phyloP scores from a whole-genome alignment of 23 red algal species.

The Gracilaria vermiculophylla region DNA sequence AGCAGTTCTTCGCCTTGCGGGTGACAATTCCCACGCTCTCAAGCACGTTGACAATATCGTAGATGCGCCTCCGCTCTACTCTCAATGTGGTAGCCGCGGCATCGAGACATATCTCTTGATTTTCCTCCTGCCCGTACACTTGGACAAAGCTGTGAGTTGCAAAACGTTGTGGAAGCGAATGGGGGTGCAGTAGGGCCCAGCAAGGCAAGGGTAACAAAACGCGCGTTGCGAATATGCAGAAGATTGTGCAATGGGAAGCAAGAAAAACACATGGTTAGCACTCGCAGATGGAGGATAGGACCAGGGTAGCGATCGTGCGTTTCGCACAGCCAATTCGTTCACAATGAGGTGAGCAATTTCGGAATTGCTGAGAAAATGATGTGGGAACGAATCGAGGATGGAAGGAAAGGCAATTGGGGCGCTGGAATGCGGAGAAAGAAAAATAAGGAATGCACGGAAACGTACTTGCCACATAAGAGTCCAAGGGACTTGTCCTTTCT shows the following conservation, averaged over 20 bases:
- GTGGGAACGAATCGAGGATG: neutral
- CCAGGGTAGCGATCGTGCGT: neutral
- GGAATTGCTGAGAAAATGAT: neutral
- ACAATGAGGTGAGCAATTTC: neutral
- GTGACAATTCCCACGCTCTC: conserved; percentile 91
- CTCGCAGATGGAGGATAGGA: neutral
- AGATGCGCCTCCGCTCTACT: conserved; percentile 92
- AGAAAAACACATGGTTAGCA: neutral
- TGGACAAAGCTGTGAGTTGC: conserved; percentile 58
- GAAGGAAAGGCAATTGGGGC: neutral
- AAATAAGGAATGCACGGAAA: neutral
- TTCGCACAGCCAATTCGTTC: neutral
- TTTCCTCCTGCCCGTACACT: conserved; percentile 40
- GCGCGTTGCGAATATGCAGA: neutral
- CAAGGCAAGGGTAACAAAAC: neutral
- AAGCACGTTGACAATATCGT: conserved; percentile 98
- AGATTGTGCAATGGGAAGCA: neutral
- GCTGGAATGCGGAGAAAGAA: neutral
- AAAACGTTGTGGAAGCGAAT: neutral
- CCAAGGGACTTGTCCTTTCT: conserved; percentile 90
- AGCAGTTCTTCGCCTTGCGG: conserved; percentile 88
- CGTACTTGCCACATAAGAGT: conserved; percentile 90
- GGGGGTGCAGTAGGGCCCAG: neutral
- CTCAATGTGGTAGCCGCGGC: conserved; percentile 60
- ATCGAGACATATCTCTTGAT: conserved; percentile 85